phyloP scores from a whole-genome alignment of 371 early-diverging fungal species.

The Mucor ambiguus region DNA sequence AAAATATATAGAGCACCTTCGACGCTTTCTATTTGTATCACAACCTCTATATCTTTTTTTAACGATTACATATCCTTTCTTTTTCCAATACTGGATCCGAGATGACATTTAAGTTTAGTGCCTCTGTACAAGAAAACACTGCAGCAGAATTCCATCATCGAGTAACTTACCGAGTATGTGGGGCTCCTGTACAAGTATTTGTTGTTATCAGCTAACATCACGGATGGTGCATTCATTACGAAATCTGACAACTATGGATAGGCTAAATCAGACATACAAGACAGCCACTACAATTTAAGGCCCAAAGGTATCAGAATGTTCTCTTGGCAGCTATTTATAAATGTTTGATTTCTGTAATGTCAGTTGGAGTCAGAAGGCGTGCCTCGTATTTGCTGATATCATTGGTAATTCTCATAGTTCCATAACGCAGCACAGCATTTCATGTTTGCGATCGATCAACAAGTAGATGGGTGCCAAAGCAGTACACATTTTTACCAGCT shows the following conservation, averaged over 20 bases:
- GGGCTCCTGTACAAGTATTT: neutral
- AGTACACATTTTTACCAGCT: neutral
- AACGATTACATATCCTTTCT: neutral
- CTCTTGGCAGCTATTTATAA: neutral
- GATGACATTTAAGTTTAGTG: neutral
- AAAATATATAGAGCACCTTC: neutral
- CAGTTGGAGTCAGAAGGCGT: neutral
- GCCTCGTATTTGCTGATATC: neutral
- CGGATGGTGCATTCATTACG: neutral
- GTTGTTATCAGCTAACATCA: neutral
- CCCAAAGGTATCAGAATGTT: neutral
- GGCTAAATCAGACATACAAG: neutral
- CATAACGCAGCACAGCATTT: neutral
- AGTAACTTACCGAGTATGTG: neutral
- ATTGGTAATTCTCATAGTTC: neutral
- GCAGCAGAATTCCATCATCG: neutral
- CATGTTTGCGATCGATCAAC: neutral
- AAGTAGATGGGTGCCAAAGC: neutral
- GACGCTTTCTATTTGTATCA: slow-evolving; percentile 4
- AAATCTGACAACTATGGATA: neutral
- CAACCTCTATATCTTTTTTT: neutral
- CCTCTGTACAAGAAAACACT: neutral
- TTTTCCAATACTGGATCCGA: neutral
- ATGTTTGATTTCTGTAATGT: neutral
- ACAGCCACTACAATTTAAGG: neutral